Evolutionary conservation across 805 yeast species (phyloP), one percentile per base, ranked within the genome.

Genomic region (Metschnikowia vanudenii): DNA sequence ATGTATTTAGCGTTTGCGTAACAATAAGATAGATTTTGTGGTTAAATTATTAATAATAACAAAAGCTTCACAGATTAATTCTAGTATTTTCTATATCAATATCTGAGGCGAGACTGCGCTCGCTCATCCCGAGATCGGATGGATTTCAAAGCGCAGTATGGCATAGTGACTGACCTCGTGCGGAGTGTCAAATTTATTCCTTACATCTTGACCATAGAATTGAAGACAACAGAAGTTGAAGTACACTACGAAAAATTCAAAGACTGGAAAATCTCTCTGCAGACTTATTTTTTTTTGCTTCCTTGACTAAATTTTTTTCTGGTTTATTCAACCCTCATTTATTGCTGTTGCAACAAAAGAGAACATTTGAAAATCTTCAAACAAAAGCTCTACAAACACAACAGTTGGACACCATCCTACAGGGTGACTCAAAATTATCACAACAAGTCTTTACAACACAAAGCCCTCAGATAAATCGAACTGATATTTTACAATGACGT

Each of bases 401-500:
- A 8, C 28, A 10, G 11, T 26, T 26, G 28, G 10, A 26, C 28
- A 26, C 5, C 5, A 26, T 26, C 28, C 28, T 26, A 26, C 28
- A 8, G 3, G 10, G 12, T 26, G 28, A 26, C 28, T 26, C 28
- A 10, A 26, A 26, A 26, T 9, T 10, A 9, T 8, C 28, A 26
- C 28, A 26, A 26, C 28, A 26, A 26, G 28, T 26, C 28, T 26
- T 7, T 12, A 26, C 12, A 26, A 26, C 28, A 26, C 9, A 26
- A 26, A 26, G 11, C 9, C 28, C 12, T 6, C 28, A 26, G 7
- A 26, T 3, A 26, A 3, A 7, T 26, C 12, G 28, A 8, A 17
- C 11, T 14, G 7, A 10, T 4, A 30, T 30, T 8, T 22, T 10
- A 43, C 24, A 12, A 56, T 58, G 62, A 50, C 62, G 12, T 58